phyloP scores from a whole-genome alignment of 202 grass and related monocot species.

The Eragrostis tef region DNA sequence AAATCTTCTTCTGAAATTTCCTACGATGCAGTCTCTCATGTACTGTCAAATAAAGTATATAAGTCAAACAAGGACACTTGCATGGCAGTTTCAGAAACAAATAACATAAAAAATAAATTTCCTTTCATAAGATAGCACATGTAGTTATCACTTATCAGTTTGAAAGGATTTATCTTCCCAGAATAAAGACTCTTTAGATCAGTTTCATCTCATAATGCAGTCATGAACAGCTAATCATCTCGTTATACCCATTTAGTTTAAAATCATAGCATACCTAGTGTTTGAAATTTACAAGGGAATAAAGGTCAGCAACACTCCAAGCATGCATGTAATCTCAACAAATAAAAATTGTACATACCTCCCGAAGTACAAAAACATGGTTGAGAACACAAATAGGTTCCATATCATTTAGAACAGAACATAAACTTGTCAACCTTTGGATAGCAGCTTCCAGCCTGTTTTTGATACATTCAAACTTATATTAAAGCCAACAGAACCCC shows the following conservation, averaged over 20 bases:
- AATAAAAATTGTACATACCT: conserved; percentile 64
- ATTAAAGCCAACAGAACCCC: conserved; percentile 34
- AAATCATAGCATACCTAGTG: conserved; percentile 23
- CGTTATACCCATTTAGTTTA: conserved; percentile 15
- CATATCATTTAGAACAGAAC: conserved; percentile 99
- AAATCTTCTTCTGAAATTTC: conserved; percentile 95
- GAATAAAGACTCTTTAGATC: conserved; percentile 12
- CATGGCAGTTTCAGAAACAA: conserved; percentile 40
- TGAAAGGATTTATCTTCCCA: conserved; percentile 11
- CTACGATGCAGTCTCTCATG: conserved; percentile 98
- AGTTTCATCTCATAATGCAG: conserved; percentile 2
- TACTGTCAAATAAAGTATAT: conserved; percentile 66
- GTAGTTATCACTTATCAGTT: background rate
- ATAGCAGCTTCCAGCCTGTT: conserved; percentile 98
- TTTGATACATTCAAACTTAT: conserved; percentile 42
- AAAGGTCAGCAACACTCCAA: background rate
- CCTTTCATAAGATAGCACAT: conserved; percentile 21
- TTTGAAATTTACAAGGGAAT: conserved; percentile 14
- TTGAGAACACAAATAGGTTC: conserved; percentile 99
- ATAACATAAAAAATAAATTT: conserved; percentile 22
- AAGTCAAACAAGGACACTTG: conserved; percentile 23
- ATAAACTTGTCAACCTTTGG: conserved; percentile 96
- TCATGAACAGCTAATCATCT: conserved; percentile 13
- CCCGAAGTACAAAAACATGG: conserved; percentile 97
- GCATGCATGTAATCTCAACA: conserved; percentile 11